Base-by-base conservation (phyloP, 2,329 filamentous ascomycete genomes). In the Esteya vermicola region DNA sequence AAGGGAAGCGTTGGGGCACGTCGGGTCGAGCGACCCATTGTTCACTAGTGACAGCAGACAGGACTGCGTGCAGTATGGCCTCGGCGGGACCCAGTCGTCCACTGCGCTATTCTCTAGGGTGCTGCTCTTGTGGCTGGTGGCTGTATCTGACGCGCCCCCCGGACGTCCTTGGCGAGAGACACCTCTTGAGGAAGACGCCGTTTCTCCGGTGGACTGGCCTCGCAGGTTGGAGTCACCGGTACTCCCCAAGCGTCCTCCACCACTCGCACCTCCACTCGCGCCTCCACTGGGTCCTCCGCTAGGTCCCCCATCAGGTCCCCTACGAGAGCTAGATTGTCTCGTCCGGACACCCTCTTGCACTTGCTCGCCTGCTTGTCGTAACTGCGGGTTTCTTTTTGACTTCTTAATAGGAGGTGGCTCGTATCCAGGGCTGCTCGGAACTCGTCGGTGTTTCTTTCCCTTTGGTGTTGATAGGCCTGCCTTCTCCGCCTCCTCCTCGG, bases 1-100 rank as follows among this genome's bases (percentile, higher is more conserved):
- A 7, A 40, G 32, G 16, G 7, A 9, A 13, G 32, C 28, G 21
- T 45, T 45, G 4, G 43, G 43, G 25, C 43, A 45, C 12, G 18
- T 37, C 6, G 1, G 20, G 33, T 45, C 41, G 3, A 38, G 39
- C 7, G 26, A 5, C n/a, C 36, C 19, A 12, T 30, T 28, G 3
- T 39, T 25, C n/a, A 38, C 13, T 6, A 45, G 41, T 9, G 41
- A 39, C 14, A 43, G 22, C 18, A 45, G 41, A 21, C 43, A 45
- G 9, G 10, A 19, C 2, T 25, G 18, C 9, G 41, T 43, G 27
- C 43, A 43, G 33, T 45, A 45, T 19, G 26, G 33, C 39, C 25
- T n/a, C n/a, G n/a, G n/a, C n/a, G n/a, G 26, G n/a, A n/a, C 16
- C 22, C 16, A 25, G 7, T 19, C 30, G n/a, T 14, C 33, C 16